Base-by-base conservation (phyloP, 2,329 filamentous ascomycete genomes). In the Exophiala aquamarina region DNA sequence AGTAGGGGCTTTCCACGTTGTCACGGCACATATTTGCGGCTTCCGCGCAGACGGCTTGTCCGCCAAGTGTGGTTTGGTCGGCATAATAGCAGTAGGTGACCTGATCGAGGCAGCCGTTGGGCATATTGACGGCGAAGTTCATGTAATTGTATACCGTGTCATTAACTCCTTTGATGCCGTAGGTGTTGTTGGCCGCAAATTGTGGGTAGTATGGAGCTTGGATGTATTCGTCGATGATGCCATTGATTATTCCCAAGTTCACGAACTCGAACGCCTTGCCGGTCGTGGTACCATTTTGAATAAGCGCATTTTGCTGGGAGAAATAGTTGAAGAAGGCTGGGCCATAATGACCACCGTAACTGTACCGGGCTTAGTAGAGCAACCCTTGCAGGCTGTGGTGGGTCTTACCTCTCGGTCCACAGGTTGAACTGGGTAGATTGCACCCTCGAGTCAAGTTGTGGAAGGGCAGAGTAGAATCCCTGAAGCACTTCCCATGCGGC, bases 1-100 rank as follows among this genome's bases (percentile, higher is more conserved):
- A 78, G 66, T 84, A 86, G 1, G 76, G 73, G 0, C 68, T 62
- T 59, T 84, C 72, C 5, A 86, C 77, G 8, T 80, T 74, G 40
- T 73, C 70, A 28, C 76, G 69, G 62, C 81, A 84, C 63, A 79
- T 75, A 28, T 73, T 66, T 2, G 67, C 66, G 2, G 83, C 82
- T 45, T 77, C 68, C 3, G 71, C 66, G 63, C 83, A 87, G 14
- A 76, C 56, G 6, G 70, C 62, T 38, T 66, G 63, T 43, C 69
- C 70, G 17, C 79, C 67, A 17, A 82, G 61, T 5, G 82, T 83
- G 13, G 64, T 62, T 21, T 78, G 77, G 58, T 88, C 83, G 7
- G 76, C 80, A 6, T 76, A 70, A 19, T 73, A 74, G 60, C 89
- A 87, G 61, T 80, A 83, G 2, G 81, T 80, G 39, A 88, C 79